Evolutionary conservation across 1,284 basidiomycete genomes (phyloP), one percentile per base, ranked within the genome.

Genomic region (Tausonia pullulans): DNA sequence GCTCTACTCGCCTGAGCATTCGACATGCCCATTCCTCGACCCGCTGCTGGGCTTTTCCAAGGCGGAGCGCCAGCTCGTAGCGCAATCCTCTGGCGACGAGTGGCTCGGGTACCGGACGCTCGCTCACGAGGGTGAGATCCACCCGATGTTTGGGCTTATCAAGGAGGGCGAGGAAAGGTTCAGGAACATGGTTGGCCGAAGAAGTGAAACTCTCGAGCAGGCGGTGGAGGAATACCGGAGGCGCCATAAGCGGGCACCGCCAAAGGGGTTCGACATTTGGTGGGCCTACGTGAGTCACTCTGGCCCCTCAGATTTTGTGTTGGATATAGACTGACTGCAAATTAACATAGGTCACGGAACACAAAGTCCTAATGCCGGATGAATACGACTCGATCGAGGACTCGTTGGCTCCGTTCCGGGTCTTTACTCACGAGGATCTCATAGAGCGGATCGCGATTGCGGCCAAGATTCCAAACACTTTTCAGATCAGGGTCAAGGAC

Each of bases 321-420:
- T 58, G 40, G 16, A 9, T 43, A 41, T 39, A 44, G n/a, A 3
- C 39, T 58, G 5, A 44, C 5, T 8, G 16, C 3, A 5, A 43
- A 39, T 58, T 58, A 1, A 27, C 56, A 0, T 27, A 58, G 61
- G 69, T 68, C 6, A 61, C 43, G 2, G 39, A 49, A 13, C 48
- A 72, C 62, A 58, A 66, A 44, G 67, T 71, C 6, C 64, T 62
- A 7, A 62, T 71, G 62, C 60, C 69, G 13, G 71, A 72, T 62
- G 71, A 72, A 58, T 72, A 70, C 67, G 71, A 72, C 58, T 67
- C 68, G 40, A 69, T 72, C 41, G 50, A 67, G 40, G 49, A 62
- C 49, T 62, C 63, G 1, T 67, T 72, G 9, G 55, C 60, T 13
- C 70, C 69, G 0, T 72, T 66, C 64, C 56, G 62, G 39, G 68